These are phyloP conservation scores for Babesia divergens DNA, from an alignment of 169 alveolate genomes.

Conservation along the genomic window DNA sequence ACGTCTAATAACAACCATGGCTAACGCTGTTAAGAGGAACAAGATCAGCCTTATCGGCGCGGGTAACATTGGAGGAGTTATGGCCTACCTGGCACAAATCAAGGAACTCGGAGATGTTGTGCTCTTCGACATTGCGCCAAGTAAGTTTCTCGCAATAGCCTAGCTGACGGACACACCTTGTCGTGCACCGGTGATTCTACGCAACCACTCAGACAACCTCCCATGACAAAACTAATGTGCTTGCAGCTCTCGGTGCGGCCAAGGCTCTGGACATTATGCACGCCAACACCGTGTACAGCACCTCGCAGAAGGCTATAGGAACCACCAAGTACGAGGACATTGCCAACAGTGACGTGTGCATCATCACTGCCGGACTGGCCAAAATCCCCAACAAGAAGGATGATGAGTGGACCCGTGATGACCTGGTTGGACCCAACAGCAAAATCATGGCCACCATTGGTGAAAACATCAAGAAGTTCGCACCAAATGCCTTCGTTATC, in stretches of 20 bases:
- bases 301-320: conserved; percentile 68
- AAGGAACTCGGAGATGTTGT: conserved; percentile 78
- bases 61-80: conserved; percentile 81
- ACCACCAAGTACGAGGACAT: conserved; percentile 72
- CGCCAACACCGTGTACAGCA: conserved; percentile 68
- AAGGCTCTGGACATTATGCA: conserved; percentile 78
- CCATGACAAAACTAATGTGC: neutral
- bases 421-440: conserved; percentile 75
- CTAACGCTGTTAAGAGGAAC: conserved; percentile 38
- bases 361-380: conserved; percentile 81
- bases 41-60: conserved; percentile 78
- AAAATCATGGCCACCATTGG: conserved; percentile 78
- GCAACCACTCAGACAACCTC: no score
- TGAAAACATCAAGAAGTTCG: conserved; percentile 76
- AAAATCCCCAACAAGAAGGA: conserved; percentile 43
- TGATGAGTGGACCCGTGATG: conserved; percentile 83
- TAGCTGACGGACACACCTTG: neutral
- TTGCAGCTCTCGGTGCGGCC: conserved; percentile 63
- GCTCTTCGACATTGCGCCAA: conserved; percentile 76
- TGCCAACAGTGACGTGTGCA: conserved; percentile 77
- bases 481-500: conserved; percentile 82
- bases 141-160: conserved; percentile 53
- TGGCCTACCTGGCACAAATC: conserved; percentile 73
- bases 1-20: neutral
- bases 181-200: no score